These are phyloP conservation scores for Ogataea hybrid DNA, from an alignment of 1,139 yeast genomes.

Conservation along the genomic window DNA sequence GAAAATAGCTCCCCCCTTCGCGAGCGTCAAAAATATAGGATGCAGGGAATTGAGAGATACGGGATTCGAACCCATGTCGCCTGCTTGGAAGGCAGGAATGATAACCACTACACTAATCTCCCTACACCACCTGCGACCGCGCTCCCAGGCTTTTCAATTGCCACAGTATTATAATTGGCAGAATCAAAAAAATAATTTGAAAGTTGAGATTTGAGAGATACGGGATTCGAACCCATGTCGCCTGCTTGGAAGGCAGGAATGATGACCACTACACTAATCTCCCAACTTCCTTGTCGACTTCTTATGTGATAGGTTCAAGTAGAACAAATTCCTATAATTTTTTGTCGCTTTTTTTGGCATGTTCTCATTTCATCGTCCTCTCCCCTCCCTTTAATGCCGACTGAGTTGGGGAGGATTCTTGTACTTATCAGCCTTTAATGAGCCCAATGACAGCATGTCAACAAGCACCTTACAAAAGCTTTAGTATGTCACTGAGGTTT, in stretches of 20 bases:
- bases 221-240: slow-evolving; percentile 84
- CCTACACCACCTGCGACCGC: slow-evolving; percentile 3
- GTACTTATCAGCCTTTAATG: too few relatives aligned
- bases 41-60: slow-evolving; percentile 51
- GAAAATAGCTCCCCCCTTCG: too few relatives aligned
- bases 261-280: slow-evolving; percentile 47
- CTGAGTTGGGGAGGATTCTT: too few relatives aligned
- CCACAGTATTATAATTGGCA: not conserved
- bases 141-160: not conserved
- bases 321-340: not conserved
- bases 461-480: not conserved
- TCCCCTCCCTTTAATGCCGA: too few relatives aligned
- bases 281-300: slow-evolving; percentile 6
- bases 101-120: slow-evolving; percentile 45
- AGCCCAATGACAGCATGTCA: too few relatives aligned
- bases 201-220: slow-evolving; percentile 54
- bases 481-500: not conserved
- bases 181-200: slow-evolving; percentile 15
- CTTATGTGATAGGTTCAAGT: not conserved
- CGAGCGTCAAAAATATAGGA: slow-evolving; percentile 7
- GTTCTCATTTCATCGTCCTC: too few relatives aligned
- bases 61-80: slow-evolving; percentile 83
- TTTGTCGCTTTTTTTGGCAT: too few relatives aligned
- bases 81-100: slow-evolving; percentile 75
- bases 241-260: slow-evolving; percentile 76